These are phyloP conservation scores for Colletotrichum sidae DNA, from an alignment of 2,329 filamentous ascomycete species.

Conservation along the genomic window DNA sequence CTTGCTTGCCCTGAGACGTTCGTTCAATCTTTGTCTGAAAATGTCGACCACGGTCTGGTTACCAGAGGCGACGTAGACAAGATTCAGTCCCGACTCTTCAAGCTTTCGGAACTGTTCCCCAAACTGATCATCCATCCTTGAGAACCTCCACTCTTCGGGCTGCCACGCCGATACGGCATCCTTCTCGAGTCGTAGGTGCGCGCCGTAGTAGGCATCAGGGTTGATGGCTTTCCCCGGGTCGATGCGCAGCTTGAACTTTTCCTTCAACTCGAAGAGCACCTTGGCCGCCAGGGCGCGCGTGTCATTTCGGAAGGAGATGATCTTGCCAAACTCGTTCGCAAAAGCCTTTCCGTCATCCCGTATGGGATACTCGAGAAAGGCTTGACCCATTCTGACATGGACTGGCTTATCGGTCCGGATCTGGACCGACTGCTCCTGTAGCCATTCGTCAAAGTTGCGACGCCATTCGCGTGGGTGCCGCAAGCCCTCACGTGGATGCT, in stretches of 20 bases:
- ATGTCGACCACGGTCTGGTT: conserved; percentile 44
- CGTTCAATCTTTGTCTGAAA: conserved; percentile 39
- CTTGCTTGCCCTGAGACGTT: neutral
- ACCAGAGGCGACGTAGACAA: conserved; percentile 47
- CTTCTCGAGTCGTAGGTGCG: conserved; percentile 46
- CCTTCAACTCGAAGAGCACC: conserved; percentile 41
- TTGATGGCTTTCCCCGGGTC: conserved; percentile 42
- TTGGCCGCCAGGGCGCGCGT: conserved; percentile 45
- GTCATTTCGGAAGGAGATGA: conserved; percentile 47
- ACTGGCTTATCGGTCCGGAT: conserved; percentile 37
- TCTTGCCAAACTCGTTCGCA: conserved; percentile 48
- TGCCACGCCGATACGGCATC: conserved; percentile 47
- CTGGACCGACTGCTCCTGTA: conserved; percentile 39
- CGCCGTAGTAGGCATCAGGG: conserved; percentile 44
- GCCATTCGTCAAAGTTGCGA: conserved; percentile 44
- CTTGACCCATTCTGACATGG: conserved; percentile 46
- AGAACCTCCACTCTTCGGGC: conserved; percentile 46
- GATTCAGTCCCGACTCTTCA: conserved; percentile 39
- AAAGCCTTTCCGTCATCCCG: conserved; percentile 49
- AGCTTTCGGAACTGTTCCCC: conserved; percentile 44
- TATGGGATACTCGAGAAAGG: conserved; percentile 52
- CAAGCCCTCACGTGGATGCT: conserved; percentile 43
- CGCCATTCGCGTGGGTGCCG: conserved; percentile 43
- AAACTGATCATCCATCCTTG: conserved; percentile 46
- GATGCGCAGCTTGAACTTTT: conserved; percentile 40